A percentile compares a stretch with the other conserved stretches of the same genome.
Evolutionary conservation across 2,329 filamentous ascomycete genomes (phyloP).

Genomic region (Sordariomycetes sp.): DNA sequence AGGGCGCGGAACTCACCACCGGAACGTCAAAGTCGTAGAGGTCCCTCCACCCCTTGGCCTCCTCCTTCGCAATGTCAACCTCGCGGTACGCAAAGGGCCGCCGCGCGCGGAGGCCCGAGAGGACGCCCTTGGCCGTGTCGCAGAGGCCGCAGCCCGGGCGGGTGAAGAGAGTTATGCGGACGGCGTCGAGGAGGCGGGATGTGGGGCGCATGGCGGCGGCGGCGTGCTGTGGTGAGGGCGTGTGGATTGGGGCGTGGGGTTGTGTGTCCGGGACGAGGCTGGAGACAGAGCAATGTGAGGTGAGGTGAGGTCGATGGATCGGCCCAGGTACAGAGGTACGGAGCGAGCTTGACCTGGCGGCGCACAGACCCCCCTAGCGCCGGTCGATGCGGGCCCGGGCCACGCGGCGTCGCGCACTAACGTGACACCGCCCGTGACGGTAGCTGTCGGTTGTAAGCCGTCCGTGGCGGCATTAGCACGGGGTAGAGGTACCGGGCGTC

Average conservation of each 20-base stretch:
- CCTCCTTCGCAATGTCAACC: slow-evolving; percentile 50
- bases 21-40: slow-evolving; percentile 74
- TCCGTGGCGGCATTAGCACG: too few relatives aligned
- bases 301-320: not conserved
- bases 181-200: slow-evolving; percentile 33
- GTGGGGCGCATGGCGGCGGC: slow-evolving; percentile 34
- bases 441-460: too few relatives aligned
- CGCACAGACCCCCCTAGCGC: too few relatives aligned
- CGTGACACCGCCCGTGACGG: too few relatives aligned
- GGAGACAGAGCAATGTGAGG: not conserved
- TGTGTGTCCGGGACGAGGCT: not conserved
- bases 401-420: too few relatives aligned
- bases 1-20: slow-evolving; percentile 38
- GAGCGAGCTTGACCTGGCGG: too few relatives aligned
- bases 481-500: too few relatives aligned
- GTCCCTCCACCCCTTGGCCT: slow-evolving; percentile 52
- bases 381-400: too few relatives aligned
- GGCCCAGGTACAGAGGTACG: too few relatives aligned
- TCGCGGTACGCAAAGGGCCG: slow-evolving; percentile 57
- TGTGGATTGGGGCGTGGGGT: not conserved
- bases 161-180: slow-evolving; percentile 63
- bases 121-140: slow-evolving; percentile 49
- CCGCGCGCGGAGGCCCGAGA: slow-evolving; percentile 30
- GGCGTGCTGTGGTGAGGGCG: not conserved
- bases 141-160: slow-evolving; percentile 61